phyloP scores from a whole-genome alignment of 176 grass and related monocot species.

The Aegilops tauschii region DNA sequence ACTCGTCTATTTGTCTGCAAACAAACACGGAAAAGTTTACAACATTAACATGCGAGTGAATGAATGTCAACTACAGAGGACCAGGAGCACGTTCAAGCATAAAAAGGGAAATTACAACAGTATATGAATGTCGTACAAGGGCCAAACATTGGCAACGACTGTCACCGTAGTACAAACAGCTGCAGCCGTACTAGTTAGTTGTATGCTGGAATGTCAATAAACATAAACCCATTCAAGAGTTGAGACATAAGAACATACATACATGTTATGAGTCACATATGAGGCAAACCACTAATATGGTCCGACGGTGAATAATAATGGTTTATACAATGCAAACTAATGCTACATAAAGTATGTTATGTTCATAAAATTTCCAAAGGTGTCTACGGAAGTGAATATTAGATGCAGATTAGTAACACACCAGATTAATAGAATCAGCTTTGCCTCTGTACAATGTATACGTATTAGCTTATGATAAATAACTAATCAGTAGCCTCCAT shows the following conservation, averaged over 20 bases:
- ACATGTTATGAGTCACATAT: background rate
- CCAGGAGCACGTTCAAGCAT: background rate
- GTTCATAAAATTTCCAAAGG: background rate
- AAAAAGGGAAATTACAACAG: conserved; percentile 2
- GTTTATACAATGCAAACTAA: background rate
- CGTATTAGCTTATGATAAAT: background rate
- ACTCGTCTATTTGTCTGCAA: conserved; percentile 96
- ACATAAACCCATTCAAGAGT: background rate
- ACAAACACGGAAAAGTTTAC: conserved; percentile 16
- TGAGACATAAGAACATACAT: background rate
- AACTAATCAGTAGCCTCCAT: background rate
- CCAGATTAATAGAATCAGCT: background rate
- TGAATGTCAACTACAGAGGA: background rate
- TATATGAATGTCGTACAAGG: background rate
- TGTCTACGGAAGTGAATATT: background rate
- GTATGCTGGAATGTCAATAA: background rate
- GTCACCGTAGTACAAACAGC: background rate
- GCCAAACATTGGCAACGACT: background rate
- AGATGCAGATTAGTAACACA: background rate
- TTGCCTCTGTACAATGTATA: background rate
- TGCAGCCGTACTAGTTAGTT: background rate
- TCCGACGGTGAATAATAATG: background rate
- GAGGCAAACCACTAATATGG: background rate
- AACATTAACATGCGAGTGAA: background rate
- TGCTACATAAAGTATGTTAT: background rate